Evolutionary conservation across 2,329 filamentous ascomycete species (phyloP), one percentile per base, ranked within the genome.

Genomic region (Westerdykella aurantiaca): DNA sequence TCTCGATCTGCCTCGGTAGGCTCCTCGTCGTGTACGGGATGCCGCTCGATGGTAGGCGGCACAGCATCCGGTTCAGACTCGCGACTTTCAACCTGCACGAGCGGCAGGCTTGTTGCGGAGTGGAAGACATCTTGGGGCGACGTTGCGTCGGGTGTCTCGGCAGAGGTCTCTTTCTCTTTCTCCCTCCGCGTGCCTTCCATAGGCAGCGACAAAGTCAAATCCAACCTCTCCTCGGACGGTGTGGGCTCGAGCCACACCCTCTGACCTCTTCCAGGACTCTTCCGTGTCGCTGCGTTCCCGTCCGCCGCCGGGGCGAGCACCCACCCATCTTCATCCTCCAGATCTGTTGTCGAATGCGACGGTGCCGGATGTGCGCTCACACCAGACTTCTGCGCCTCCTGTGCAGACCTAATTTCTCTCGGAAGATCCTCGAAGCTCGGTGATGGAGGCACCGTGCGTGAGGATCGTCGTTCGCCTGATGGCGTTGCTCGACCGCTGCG

Each of bases 1-100:
- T 85, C 80, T 16, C 79, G 76, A 55, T 95, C 89, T 45, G 86
- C 82, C 31, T 82, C 78, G 1, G 80, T 72, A 4, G 74, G 71
- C 77, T 69, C 64, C n/a, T 52, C 53, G 35, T 60, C 52, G 17
- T 54, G 54, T 6, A 23, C 14, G 2, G 56, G 48, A 37, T 49
- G 53, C 44, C 56, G 56, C 34, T 69, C 65, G 45, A 69, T 52
- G 47, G 66, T 53, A 42, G 66, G 50, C 22, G 61, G 57, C 62
- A 66, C 64, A 37, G 56, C 31, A 55, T 64, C 48, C 10, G 69
- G 63, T 22, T 71, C 67, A 35, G 33, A 35, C 7, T 14, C 33
- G 38, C 68, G 71, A 34, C 66, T 71, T 23, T 79, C 73, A 23
- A 80, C 55, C 39, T 73, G 72, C 35, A 80, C 67, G 41, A 73